These are phyloP conservation scores for Piedraia hortae DNA, from an alignment of 2,329 filamentous ascomycete genomes.

Conservation along the genomic window DNA sequence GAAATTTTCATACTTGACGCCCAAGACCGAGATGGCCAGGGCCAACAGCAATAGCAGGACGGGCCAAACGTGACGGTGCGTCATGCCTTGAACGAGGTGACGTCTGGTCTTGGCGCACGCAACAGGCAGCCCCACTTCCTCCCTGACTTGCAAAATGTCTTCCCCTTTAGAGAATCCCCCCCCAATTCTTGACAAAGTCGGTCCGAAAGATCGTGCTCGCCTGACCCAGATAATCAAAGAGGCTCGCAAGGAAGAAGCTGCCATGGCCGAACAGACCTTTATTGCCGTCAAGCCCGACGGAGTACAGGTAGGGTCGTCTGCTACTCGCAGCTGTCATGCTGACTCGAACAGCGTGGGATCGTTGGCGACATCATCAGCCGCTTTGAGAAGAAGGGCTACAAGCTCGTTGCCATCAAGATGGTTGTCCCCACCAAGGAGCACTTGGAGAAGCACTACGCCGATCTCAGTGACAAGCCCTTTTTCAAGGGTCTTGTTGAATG, in stretches of 20 bases:
- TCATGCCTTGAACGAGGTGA: background rate
- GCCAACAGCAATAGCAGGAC: background rate
- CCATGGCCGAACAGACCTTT: slow-evolving; percentile 52
- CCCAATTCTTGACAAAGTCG: slow-evolving; percentile 20
- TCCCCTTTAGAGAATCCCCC: slow-evolving; percentile 8
- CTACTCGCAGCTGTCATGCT: too few relatives aligned
- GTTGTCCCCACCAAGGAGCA: slow-evolving; percentile 68
- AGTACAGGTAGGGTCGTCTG: slow-evolving; percentile 82
- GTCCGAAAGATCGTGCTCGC: slow-evolving; percentile 20
- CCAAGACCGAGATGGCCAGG: slow-evolving; percentile 23
- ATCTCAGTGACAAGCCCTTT: slow-evolving; percentile 86
- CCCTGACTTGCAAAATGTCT: slow-evolving; percentile 1
- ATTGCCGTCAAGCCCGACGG: slow-evolving; percentile 99
- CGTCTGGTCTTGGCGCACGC: background rate
- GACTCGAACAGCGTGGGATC: slow-evolving; percentile 98
- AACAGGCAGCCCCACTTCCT: slow-evolving; percentile 1
- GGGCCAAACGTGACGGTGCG: too few relatives aligned
- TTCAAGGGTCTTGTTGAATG: slow-evolving; percentile 82
- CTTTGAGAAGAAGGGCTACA: slow-evolving; percentile 97
- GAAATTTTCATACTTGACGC: slow-evolving; percentile 89
- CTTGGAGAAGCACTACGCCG: slow-evolving; percentile 92
- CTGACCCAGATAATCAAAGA: slow-evolving; percentile 14
- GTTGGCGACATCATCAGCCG: slow-evolving; percentile 91
- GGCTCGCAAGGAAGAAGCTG: slow-evolving; percentile 8
- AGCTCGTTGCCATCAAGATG: slow-evolving; percentile 96